phyloP scores from a whole-genome alignment of 2,329 filamentous ascomycete species.

The Claviceps sp. region DNA sequence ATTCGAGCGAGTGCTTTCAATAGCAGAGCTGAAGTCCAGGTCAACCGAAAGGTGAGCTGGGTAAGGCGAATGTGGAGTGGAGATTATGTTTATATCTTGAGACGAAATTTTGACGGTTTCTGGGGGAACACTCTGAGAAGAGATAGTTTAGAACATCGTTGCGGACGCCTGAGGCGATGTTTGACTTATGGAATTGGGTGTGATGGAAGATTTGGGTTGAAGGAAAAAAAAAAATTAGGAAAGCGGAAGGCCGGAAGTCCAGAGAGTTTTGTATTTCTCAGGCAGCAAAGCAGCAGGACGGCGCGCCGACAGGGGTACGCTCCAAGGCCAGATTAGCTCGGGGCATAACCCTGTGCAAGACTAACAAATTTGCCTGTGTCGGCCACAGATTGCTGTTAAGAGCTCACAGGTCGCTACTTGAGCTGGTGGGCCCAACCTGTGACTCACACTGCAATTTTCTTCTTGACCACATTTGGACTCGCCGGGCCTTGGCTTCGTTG shows the following conservation, averaged over 20 bases:
- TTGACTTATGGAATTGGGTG: constrained; percentile 14
- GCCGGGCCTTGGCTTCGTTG: constrained; percentile 7
- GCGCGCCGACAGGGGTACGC: constrained; percentile 6
- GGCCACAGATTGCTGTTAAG: not conserved
- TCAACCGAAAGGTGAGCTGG: constrained; percentile 46
- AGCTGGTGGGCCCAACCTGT: constrained; percentile 17
- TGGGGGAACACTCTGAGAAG: constrained; percentile 23
- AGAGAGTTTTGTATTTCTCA: constrained; percentile 32
- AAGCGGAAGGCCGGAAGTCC: constrained; percentile 10
- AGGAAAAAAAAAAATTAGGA: constrained; percentile 16
- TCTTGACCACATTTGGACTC: constrained; percentile 17
- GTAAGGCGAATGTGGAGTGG: constrained; percentile 32
- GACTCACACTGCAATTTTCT: constrained; percentile 21
- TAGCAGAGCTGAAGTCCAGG: constrained; percentile 55
- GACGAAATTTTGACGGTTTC: constrained; percentile 41
- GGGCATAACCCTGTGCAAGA: not conserved
- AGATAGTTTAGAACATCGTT: constrained; percentile 47
- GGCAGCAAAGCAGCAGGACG: constrained; percentile 24
- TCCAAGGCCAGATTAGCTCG: constrained; percentile 6
- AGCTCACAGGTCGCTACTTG: not conserved
- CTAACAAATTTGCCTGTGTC: not conserved
- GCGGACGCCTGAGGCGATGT: constrained; percentile 24
- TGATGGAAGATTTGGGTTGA: constrained; percentile 20
- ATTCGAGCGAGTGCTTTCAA: constrained; percentile 43
- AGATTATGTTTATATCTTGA: constrained; percentile 23